Conservation (phyloP, 2,329 filamentous ascomycete species). For the Leptographium procerum region DNA sequence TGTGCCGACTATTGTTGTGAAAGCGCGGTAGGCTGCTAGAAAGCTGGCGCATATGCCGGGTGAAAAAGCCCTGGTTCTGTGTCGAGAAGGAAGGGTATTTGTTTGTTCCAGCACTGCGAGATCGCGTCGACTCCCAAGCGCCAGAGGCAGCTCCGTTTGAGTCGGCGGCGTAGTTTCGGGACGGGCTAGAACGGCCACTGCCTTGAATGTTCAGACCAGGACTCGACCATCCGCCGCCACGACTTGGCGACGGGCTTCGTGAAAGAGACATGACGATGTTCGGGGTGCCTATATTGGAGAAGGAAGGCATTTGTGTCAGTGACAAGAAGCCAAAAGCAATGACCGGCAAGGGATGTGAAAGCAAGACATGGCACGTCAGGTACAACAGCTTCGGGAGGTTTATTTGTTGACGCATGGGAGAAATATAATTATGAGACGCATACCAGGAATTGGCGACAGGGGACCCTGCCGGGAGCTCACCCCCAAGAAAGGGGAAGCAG, state of each 20-base stretch:
- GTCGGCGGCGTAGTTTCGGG: constrained; percentile 34
- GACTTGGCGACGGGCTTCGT: constrained; percentile 74
- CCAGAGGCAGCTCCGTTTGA: constrained; percentile 42
- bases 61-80: constrained; percentile 78
- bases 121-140: constrained; percentile 60
- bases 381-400: not conserved
- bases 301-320: not conserved
- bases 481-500: constrained; percentile 24
- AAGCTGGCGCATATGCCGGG: constrained; percentile 68
- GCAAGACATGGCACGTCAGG: not conserved
- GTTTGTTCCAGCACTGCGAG: constrained; percentile 47
- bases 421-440: constrained; percentile 13
- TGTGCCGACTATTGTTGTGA: constrained; percentile 35
- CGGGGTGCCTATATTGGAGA: constrained; percentile 36
- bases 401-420: not conserved
- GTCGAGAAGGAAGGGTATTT: constrained; percentile 71
- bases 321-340: not conserved
- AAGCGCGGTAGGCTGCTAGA: constrained; percentile 71
- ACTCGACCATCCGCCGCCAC: constrained; percentile 80
- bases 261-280: constrained; percentile 67
- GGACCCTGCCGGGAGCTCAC: constrained; percentile 26
- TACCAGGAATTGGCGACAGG: constrained; percentile 47
- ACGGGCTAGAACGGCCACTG: constrained; percentile 59
- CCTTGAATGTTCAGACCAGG: constrained; percentile 61
- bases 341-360: not conserved